Base-by-base conservation (phyloP, 352 stramenopile species). In the Globisporangium barbulae region DNA sequence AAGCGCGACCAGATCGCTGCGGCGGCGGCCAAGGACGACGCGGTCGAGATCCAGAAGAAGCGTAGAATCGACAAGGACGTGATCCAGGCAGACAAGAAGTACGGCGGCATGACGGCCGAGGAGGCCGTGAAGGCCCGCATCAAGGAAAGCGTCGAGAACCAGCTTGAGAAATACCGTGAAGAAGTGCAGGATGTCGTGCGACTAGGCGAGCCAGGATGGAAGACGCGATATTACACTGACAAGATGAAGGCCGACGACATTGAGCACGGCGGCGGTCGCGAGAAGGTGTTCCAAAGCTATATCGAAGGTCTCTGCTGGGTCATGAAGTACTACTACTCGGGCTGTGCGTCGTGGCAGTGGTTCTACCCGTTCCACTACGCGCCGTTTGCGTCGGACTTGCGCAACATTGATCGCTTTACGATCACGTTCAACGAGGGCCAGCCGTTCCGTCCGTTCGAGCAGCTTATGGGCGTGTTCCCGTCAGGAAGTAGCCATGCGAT, bases 341-440 rank as follows among this genome's bases (percentile, higher is more conserved):
- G 98, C 1, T 99, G 98, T 73, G 96, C 97, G 52, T 98, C 91
- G 60, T 99, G 98, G 98, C 89, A 97, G 48, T 99, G 98, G 98
- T 99, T 99, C 73, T 99, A 98, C 74, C 98, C 97, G 2, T 99
- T 99, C 76, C 98, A 99, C 74, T 99, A 99, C 79, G 96, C 97
- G 0, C 95, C 95, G 3, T 95, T 98, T 48, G 87, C 96, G 25
- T 97, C 86, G 0, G 95, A 98, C 69, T 74, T 98, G 67, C 90
- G 78, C 44, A 93, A 96, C 63, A 90, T 98, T 37, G 85, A 93
- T 59, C 75, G 83, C 3, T 91, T 91, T 30, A 81, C 85, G 59
- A 98, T 99, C 61, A 80, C 88, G 45, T 99, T 99, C 71, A 83
- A 98, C 30, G 70, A 98, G 30, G 97, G 97, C 21, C 69, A 93